Conservation (phyloP, 1,284 basidiomycete species). For the Hymenochaete sp. region DNA sequence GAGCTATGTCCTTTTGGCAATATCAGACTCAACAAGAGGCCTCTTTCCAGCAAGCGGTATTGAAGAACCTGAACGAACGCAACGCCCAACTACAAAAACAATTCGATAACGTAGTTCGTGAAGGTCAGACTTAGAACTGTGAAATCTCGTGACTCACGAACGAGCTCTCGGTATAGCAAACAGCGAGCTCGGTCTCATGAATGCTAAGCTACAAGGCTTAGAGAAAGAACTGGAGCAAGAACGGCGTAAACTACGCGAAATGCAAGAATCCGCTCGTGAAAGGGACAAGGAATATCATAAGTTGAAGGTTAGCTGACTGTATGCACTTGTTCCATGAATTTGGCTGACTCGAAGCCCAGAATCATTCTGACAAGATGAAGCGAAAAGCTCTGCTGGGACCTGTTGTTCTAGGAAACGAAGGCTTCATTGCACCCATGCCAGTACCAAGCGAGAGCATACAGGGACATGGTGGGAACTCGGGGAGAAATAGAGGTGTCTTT, state of each 20-base stretch:
- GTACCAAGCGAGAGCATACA: constrained; percentile 18
- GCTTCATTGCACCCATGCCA: constrained; percentile 5
- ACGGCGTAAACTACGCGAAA: constrained; percentile 57
- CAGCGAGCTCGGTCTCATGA: constrained; percentile 62
- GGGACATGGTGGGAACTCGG: constrained; percentile 15
- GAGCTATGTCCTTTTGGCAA: constrained; percentile 80
- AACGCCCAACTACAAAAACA: constrained; percentile 74
- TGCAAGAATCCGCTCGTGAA: constrained; percentile 65
- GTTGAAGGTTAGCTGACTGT: constrained; percentile 50
- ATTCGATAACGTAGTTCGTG: constrained; percentile 68
- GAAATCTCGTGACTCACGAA: neutral
- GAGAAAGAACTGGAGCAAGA: constrained; percentile 74
- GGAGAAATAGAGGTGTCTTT: constrained; percentile 19
- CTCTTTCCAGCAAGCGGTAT: constrained; percentile 71
- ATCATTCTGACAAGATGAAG: constrained; percentile 67
- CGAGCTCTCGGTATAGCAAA: constrained; percentile 42
- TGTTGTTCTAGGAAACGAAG: constrained; percentile 15
- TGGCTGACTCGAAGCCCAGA: constrained; percentile 32
- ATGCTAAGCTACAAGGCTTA: constrained; percentile 59
- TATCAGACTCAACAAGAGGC: constrained; percentile 82
- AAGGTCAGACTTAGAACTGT: constrained; percentile 41
- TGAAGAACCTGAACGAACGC: constrained; percentile 71
- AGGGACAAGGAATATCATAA: constrained; percentile 82
- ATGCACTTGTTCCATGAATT: no score
- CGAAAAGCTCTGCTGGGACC: constrained; percentile 58